Base-by-base conservation (phyloP, 73 alveolate species). In the Paramecium bursaria region DNA sequence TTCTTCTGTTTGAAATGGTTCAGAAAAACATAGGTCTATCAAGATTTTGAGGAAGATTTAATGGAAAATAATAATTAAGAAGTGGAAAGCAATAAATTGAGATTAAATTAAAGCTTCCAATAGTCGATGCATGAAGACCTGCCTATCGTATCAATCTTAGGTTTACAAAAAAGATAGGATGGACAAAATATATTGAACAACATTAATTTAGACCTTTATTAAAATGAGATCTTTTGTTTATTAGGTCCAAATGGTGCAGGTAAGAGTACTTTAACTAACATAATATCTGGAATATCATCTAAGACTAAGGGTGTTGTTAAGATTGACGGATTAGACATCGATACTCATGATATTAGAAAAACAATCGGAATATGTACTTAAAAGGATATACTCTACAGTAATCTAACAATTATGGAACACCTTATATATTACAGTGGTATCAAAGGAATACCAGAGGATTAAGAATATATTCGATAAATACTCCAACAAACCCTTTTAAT, bases 241-340 rank as follows among this genome's bases (percentile, higher is more conserved):
- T 26, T 75, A 13, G 87, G 87, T 48, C 86, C 54, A 15, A 75
- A 75, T 75, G 87, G 87, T 1, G 87, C 87, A 9, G 87, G 87
- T 13, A 75, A 75, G 86, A 19, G 87, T 52, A 75, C 87, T 13
- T 60, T 75, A 75, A 75, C 51, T 11, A 60, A 60, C 14, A 51
- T 75, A 13, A 48, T 75, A 19, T 50, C 87, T 75, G 87, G 87
- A 0, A n/a, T n/a, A n/a, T n/a, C n/a, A n/a, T n/a, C n/a, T n/a
- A n/a, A n/a, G n/a, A n/a, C n/a, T n/a, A n/a, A n/a, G n/a, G n/a
- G n/a, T n/a, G n/a, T n/a, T n/a, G n/a, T n/a, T n/a, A n/a, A n/a
- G n/a, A n/a, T n/a, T n/a, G n/a, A n/a, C n/a, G n/a, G n/a, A n/a
- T n/a, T n/a, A n/a, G n/a, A n/a, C n/a, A n/a, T n/a, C n/a, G n/a